These are phyloP conservation scores for Arbutus unedo DNA, from an alignment of 148 eudicot genomes.

Conservation along the genomic window DNA sequence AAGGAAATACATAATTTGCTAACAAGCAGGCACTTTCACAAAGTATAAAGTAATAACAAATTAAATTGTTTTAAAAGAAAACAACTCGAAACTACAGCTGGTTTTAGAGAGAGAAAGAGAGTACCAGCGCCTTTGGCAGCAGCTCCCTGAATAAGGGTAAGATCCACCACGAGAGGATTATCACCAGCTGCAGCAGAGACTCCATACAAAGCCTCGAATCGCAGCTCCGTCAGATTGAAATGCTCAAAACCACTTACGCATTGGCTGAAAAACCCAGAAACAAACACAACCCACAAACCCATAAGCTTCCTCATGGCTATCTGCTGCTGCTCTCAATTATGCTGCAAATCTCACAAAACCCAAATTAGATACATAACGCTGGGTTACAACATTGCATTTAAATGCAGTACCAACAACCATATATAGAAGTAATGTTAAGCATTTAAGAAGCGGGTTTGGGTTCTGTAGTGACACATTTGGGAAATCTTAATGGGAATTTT, in stretches of 20 bases:
- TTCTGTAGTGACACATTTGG: neutral
- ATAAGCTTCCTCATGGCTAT: conserved; percentile 22
- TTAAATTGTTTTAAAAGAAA: neutral
- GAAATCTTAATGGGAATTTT: neutral
- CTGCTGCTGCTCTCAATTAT: neutral
- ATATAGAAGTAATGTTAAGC: no score
- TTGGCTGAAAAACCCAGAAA: conserved; percentile 29
- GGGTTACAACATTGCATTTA: neutral
- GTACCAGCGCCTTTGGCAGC: conserved; percentile 90
- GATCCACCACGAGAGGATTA: conserved; percentile 62
- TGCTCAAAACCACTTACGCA: conserved; percentile 30
- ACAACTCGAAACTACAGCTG: neutral
- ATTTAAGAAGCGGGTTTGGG: no score
- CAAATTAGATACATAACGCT: neutral
- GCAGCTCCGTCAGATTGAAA: conserved; percentile 22
- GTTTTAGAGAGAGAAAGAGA: conserved; percentile 9
- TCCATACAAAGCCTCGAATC: conserved; percentile 47
- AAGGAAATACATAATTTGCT: no score
- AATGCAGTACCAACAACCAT: neutral
- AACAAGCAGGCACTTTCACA: no score
- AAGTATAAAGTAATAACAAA: no score
- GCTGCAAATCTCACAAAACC: neutral
- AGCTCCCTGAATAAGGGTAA: conserved; percentile 80
- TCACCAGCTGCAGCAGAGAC: conserved; percentile 26
- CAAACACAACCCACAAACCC: conserved; percentile 26